phyloP scores from a whole-genome alignment of 108 stramenopile genomes.

The Nitzschia sp. region DNA sequence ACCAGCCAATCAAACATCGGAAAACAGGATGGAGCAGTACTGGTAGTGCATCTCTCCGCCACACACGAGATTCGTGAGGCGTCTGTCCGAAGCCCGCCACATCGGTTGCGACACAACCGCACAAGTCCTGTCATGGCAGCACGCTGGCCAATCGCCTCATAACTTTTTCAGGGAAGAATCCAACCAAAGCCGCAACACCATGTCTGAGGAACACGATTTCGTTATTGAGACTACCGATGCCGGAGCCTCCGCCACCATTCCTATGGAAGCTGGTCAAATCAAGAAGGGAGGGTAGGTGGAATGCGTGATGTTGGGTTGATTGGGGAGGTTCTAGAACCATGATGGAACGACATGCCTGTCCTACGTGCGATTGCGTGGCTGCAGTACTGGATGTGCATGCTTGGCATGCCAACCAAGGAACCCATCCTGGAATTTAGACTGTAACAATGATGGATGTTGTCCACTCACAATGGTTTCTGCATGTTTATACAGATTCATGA shows the following conservation, averaged over 20 bases:
- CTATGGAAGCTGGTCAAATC: slow-evolving; percentile 93
- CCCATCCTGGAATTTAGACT: neutral
- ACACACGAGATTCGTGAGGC: too few species aligned
- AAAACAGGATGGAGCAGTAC: too few species aligned
- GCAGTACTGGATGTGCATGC: slow-evolving; percentile 2
- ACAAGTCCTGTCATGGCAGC: too few species aligned
- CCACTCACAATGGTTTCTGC: neutral
- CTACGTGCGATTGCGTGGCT: slow-evolving; percentile 4
- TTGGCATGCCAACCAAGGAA: neutral
- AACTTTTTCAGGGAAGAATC: too few species aligned
- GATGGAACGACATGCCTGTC: neutral
- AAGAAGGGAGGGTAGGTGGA: slow-evolving; percentile 90
- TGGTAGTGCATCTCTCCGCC: too few species aligned
- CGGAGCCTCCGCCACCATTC: slow-evolving; percentile 89
- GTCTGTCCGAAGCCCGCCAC: too few species aligned
- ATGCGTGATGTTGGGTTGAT: neutral
- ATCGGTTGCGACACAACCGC: too few species aligned
- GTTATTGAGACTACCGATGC: slow-evolving; percentile 87
- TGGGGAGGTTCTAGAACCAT: neutral
- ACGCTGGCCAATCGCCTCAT: too few species aligned
- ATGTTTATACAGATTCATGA: slow-evolving; percentile 67
- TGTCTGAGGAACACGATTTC: slow-evolving; percentile 83
- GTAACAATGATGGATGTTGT: neutral
- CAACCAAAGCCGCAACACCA: slow-evolving; percentile 32
- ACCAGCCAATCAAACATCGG: too few species aligned